phyloP scores from a whole-genome alignment of 1,284 basidiomycete species.

The Vanrija sp. region DNA sequence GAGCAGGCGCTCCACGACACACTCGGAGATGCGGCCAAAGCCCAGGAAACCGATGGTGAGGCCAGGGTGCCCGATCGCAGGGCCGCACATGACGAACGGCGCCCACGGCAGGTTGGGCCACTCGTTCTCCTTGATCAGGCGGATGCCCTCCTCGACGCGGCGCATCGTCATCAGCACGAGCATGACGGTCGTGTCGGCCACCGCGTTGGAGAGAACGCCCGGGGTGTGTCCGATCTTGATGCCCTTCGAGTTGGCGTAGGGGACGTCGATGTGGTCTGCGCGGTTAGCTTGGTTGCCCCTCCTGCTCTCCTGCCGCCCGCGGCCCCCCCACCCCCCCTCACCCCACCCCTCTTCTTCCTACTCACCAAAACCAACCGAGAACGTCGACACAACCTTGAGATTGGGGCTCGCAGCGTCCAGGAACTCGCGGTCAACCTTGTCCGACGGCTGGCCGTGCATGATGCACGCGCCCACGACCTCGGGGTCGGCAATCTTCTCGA shows the following conservation, averaged over 20 bases:
- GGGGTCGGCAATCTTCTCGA: constrained; percentile 72
- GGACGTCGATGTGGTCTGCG: constrained; percentile 74
- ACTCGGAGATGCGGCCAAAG: constrained; percentile 86
- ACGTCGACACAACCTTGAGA: constrained; percentile 76
- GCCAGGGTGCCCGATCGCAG: constrained; percentile 52
- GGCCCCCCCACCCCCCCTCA: too few relatives aligned
- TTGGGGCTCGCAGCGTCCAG: constrained; percentile 59
- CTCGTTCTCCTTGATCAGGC: constrained; percentile 66
- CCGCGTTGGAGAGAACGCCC: constrained; percentile 81
- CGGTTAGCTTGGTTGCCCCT: too few relatives aligned
- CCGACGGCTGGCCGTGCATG: constrained; percentile 37
- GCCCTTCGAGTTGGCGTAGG: constrained; percentile 60
- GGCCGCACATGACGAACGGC: constrained; percentile 57
- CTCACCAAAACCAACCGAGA: constrained; percentile 77
- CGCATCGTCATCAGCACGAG: constrained; percentile 86
- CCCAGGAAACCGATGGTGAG: constrained; percentile 81
- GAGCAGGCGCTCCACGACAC: constrained; percentile 67
- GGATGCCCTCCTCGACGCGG: constrained; percentile 63
- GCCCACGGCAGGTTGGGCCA: constrained; percentile 70
- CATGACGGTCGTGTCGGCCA: constrained; percentile 83
- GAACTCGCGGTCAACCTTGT: constrained; percentile 65
- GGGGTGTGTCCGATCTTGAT: constrained; percentile 87
- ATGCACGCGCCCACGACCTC: constrained; percentile 43
- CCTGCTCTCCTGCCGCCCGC: too few relatives aligned
- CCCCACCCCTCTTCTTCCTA: constrained; percentile 3